Evolutionary conservation across 2,329 filamentous ascomycete species (phyloP), one percentile per base, ranked within the genome.

Genomic region (Ophiostoma himal-ulmi): DNA sequence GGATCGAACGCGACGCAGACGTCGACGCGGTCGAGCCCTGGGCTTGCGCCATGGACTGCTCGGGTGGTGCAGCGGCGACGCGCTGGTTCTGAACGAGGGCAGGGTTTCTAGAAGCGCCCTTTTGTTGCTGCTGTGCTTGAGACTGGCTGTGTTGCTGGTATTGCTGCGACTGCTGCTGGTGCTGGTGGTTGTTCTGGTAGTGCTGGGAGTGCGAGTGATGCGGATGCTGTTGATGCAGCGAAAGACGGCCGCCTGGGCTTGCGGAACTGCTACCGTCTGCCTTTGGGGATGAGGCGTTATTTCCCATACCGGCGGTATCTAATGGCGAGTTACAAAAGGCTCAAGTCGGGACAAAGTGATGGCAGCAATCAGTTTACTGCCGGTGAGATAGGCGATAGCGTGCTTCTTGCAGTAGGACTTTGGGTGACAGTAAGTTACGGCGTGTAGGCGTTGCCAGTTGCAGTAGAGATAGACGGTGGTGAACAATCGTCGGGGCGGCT

Each of bases 41-140:
- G 68, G 86, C 87, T 78, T 87, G 86, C 74, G 86, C 83, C 73
- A 87, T 83, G 68, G 87, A 88, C 69, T 85, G 83, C 79, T 89
- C 87, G 71, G 87, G 87, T 67, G 86, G 86, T 70, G 85, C 87
- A 75, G 83, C 84, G 75, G 83, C 84, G 71, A 83, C 84, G 74
- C 85, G 83, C 74, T 86, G 84, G 73, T 82, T 81, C 74, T 86
- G 85, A 73, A 85, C 82, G 72, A 85, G 82, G 76, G 86, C 84
- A 76, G 85, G 84, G 76, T 85, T 84, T 78, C 70, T 68, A 11
- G 65, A n/a, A 73, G 70, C 54, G 73, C 57, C 72, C 73, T 71
- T 73, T 57, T 66, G 70, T 68, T 71, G 64, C 75, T 71, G 44
- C 75, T 62, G 74, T 71, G 48, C 75, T 73, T 70, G 75, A 71